A percentile compares a stretch with the other conserved stretches of the same genome.
Conservation (phyloP, 495 filamentous ascomycete genomes). For the Aspergillus indologenus region DNA sequence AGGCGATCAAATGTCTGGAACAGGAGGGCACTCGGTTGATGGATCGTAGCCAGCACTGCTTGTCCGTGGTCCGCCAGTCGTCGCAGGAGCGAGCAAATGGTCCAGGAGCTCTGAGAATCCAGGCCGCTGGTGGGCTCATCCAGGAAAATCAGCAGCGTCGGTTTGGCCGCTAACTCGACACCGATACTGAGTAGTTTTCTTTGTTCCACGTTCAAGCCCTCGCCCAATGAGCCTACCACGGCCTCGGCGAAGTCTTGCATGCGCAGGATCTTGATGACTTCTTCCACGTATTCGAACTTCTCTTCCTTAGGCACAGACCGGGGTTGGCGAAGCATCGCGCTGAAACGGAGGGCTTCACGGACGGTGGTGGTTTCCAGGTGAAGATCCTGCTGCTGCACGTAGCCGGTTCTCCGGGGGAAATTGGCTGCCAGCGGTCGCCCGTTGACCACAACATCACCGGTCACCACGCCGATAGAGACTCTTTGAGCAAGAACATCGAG, state of each 20-base stretch:
- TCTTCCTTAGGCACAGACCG: constrained; percentile 34
- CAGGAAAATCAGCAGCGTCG: constrained; percentile 78
- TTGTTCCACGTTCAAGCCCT: constrained; percentile 84
- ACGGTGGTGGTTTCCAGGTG: constrained; percentile 85
- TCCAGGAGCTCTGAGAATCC: constrained; percentile 83
- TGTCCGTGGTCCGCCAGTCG: constrained; percentile 82
- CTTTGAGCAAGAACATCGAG: constrained; percentile 57
- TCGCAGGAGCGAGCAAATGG: constrained; percentile 72
- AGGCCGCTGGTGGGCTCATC: constrained; percentile 90
- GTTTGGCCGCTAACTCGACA: constrained; percentile 85
- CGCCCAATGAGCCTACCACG: constrained; percentile 39
- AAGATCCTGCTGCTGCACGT: constrained; percentile 90
- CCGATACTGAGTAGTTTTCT: constrained; percentile 84
- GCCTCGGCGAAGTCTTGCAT: constrained; percentile 45
- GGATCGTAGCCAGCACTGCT: constrained; percentile 87
- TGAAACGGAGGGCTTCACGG: constrained; percentile 77
- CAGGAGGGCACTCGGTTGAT: constrained; percentile 85
- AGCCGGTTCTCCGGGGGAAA: constrained; percentile 89
- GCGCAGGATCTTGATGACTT: constrained; percentile 46
- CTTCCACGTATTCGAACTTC: constrained; percentile 47
- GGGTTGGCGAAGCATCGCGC: constrained; percentile 80
- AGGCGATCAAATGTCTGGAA: constrained; percentile 90
- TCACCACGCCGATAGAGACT: constrained; percentile 47
- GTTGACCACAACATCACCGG: constrained; percentile 51
- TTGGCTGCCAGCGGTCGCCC: constrained; percentile 55